These are phyloP conservation scores for Cymodocea nodosa DNA, from an alignment of 116 monocot genomes.

Conservation along the genomic window DNA sequence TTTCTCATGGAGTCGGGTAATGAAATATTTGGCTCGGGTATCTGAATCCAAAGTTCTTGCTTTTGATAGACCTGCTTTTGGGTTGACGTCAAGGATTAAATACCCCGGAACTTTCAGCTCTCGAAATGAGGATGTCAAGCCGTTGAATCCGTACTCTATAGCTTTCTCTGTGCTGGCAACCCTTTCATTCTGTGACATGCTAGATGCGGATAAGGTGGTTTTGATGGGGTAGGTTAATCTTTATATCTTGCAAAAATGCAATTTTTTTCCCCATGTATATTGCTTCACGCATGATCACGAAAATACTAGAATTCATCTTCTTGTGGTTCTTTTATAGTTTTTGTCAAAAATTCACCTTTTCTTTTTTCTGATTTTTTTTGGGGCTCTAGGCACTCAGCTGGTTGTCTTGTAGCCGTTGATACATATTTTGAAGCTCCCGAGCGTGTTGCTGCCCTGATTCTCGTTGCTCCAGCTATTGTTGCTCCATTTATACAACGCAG, in stretches of 20 bases:
- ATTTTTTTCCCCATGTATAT: not conserved
- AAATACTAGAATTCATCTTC: not conserved
- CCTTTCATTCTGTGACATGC: constrained; percentile 45
- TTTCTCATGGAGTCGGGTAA: constrained; percentile 67
- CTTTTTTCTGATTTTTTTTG: not conserved
- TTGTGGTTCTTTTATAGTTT: not conserved
- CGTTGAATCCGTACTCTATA: constrained; percentile 77
- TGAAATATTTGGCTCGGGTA: constrained; percentile 56
- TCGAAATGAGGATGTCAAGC: constrained; percentile 6
- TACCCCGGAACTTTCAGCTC: not conserved
- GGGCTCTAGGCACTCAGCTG: constrained; percentile 83
- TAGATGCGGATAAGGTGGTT: constrained; percentile 47
- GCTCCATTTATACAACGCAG: constrained; percentile 36
- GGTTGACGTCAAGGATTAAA: constrained; percentile 53
- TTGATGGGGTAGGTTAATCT: constrained; percentile 53
- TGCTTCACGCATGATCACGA: not conserved
- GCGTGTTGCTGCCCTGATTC: constrained; percentile 61
- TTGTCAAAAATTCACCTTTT: not conserved
- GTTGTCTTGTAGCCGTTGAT: constrained; percentile 79
- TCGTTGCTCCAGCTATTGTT: constrained; percentile 79
- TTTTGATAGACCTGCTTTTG: constrained; percentile 93
- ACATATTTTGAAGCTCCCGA: constrained; percentile 84
- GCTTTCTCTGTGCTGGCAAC: constrained; percentile 74
- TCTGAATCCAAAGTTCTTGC: constrained; percentile 66
- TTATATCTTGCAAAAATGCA: not conserved